These are phyloP conservation scores for Lablab purpureus DNA, from an alignment of 306 rosid species.

Conservation along the genomic window DNA sequence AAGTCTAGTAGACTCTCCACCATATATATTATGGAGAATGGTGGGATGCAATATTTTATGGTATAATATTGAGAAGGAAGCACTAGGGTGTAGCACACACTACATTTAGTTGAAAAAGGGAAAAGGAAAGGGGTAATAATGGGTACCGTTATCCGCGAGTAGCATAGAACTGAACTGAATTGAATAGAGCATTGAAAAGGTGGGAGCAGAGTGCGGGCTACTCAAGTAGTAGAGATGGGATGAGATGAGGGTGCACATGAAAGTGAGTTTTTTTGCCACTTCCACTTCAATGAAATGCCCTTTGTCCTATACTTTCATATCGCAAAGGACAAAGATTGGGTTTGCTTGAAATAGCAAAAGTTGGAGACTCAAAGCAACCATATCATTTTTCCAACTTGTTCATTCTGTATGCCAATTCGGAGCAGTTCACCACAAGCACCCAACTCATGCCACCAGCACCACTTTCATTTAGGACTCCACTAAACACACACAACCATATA, in stretches of 20 bases:
- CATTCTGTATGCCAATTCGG: conserved; percentile 53
- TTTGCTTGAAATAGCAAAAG: conserved; percentile 60
- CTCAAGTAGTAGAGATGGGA: conserved; percentile 16
- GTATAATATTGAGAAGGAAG: conserved; percentile 23
- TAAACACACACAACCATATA: conserved; percentile 20
- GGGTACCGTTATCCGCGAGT: conserved; percentile 43
- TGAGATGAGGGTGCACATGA: conserved; percentile 41
- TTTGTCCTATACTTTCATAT: conserved; percentile 55
- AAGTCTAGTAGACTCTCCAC: conserved; percentile 41
- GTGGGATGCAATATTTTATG: conserved; percentile 6
- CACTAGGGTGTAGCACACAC: not conserved
- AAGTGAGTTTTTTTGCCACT: conserved; percentile 43
- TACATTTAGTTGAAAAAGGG: not conserved
- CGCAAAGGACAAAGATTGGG: conserved; percentile 53
- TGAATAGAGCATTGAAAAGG: conserved; percentile 23
- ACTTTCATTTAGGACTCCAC: conserved; percentile 38
- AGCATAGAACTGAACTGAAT: not conserved
- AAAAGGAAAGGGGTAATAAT: conserved; percentile 17
- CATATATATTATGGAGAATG: conserved; percentile 4
- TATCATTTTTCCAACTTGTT: conserved; percentile 57
- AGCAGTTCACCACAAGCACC: conserved; percentile 47
- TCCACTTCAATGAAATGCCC: conserved; percentile 42
- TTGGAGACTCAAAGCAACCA: conserved; percentile 46
- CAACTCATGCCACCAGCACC: conserved; percentile 49
- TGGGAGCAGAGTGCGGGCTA: conserved; percentile 26